Conservation (phyloP, 768 basidiomycete species). For the Hygrocybe punicea region DNA sequence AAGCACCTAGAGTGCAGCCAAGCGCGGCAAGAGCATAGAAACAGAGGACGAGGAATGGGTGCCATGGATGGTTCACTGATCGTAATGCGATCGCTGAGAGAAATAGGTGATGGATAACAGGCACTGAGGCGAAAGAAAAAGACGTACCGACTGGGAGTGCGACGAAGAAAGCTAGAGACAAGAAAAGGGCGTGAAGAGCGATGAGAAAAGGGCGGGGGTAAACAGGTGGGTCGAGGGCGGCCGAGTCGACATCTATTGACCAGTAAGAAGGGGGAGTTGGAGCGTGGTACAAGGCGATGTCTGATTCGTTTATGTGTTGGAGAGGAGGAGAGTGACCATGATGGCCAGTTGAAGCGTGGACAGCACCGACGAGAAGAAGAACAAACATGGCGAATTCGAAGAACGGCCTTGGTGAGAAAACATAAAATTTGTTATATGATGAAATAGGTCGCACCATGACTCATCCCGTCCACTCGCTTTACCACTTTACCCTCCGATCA, state of each 20-base stretch:
- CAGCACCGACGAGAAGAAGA: background rate
- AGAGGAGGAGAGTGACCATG: background rate
- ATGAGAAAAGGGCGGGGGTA: conserved; percentile 66
- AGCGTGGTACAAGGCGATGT: conserved; percentile 48
- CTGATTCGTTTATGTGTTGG: conserved; percentile 63
- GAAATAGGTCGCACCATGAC: too few species aligned
- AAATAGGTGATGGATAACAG: conserved; percentile 5
- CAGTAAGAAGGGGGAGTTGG: conserved; percentile 81
- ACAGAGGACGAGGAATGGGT: conserved; percentile 51
- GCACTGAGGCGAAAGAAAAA: conserved; percentile 1
- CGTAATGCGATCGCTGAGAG: conserved; percentile 72
- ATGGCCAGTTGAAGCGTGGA: background rate
- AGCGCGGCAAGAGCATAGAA: conserved; percentile 63
- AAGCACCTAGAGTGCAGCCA: conserved; percentile 61
- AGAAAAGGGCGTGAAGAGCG: conserved; percentile 65
- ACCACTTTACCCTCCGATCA: too few species aligned
- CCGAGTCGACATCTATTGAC: conserved; percentile 76
- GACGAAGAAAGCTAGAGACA: conserved; percentile 79
- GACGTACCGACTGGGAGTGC: conserved; percentile 73
- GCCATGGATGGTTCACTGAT: conserved; percentile 67
- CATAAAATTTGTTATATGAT: too few species aligned
- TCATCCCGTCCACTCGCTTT: too few species aligned
- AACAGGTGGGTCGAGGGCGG: conserved; percentile 39
- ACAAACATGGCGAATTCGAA: background rate
- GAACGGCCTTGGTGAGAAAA: too few species aligned